phyloP scores from a whole-genome alignment of 352 stramenopile genomes.

The Phytophthora quininea region DNA sequence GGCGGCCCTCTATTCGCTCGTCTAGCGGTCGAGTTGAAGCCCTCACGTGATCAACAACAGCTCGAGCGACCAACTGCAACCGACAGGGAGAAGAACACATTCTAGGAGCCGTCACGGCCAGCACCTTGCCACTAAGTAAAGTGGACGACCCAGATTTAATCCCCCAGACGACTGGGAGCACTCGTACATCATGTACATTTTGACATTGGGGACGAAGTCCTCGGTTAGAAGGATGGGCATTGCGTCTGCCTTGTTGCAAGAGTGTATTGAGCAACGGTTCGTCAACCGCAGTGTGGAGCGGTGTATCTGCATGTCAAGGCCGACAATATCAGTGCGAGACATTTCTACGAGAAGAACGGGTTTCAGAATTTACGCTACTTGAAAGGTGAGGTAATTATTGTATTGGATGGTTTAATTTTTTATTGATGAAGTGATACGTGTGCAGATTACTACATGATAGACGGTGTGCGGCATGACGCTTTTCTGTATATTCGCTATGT shows the following conservation, averaged over 20 bases:
- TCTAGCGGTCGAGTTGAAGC: slow-evolving; percentile 70
- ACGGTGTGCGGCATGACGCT: slow-evolving; percentile 77
- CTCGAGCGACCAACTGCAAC: slow-evolving; percentile 6
- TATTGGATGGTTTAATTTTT: too few relatives aligned
- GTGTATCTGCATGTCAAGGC: slow-evolving; percentile 98
- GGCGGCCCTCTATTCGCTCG: slow-evolving; percentile 90
- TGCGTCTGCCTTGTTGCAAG: slow-evolving; percentile 88
- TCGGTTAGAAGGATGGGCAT: slow-evolving; percentile 90
- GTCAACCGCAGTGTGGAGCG: slow-evolving; percentile 82
- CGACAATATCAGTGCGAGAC: slow-evolving; percentile 93
- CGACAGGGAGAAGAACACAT: slow-evolving; percentile 59
- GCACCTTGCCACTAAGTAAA: slow-evolving; percentile 76
- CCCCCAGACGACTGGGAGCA: slow-evolving; percentile 58
- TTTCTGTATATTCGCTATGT: slow-evolving; percentile 90
- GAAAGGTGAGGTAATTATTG: slow-evolving; percentile 54
- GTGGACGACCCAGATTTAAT: slow-evolving; percentile 70
- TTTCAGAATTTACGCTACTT: slow-evolving; percentile 94
- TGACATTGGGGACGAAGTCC: slow-evolving; percentile 92
- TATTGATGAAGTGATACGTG: too few relatives aligned
- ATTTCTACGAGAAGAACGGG: slow-evolving; percentile 97
- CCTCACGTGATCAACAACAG: slow-evolving; percentile 15
- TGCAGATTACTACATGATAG: slow-evolving; percentile 89
- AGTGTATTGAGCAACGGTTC: slow-evolving; percentile 89
- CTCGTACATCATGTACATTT: slow-evolving; percentile 95
- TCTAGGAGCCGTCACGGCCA: slow-evolving; percentile 91